phyloP scores from a whole-genome alignment of 2,329 filamentous ascomycete species.

The Rutstroemia sp. region DNA sequence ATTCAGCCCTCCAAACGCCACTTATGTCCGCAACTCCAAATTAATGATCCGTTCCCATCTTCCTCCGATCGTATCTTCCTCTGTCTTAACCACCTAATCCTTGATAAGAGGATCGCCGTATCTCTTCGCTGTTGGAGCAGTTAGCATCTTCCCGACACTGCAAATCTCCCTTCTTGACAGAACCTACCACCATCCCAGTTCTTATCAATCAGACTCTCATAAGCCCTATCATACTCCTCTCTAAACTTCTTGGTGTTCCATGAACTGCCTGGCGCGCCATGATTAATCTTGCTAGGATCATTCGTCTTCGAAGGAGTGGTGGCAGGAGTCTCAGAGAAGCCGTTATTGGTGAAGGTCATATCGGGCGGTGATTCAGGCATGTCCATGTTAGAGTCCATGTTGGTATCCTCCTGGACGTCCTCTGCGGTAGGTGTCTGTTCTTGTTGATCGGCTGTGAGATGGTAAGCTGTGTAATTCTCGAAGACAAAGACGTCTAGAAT shows the following conservation, averaged over 20 bases:
- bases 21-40: too few relatives aligned
- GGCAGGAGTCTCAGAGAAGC: neutral
- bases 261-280: slow-evolving; percentile 38
- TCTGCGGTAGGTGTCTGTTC: neutral
- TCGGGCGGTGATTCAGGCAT: slow-evolving; percentile 24
- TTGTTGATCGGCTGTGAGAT: neutral
- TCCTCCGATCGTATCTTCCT: too few relatives aligned
- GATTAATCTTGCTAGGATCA: slow-evolving; percentile 17
- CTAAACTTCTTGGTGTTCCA: slow-evolving; percentile 50
- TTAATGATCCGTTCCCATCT: too few relatives aligned
- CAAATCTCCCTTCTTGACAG: neutral
- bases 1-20: too few relatives aligned
- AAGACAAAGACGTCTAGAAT: neutral
- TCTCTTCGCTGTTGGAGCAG: neutral
- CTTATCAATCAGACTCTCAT: slow-evolving; percentile 42
- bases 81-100: neutral
- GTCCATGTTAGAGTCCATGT: slow-evolving; percentile 19
- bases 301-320: slow-evolving; percentile 8
- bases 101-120: slow-evolving; percentile 4
- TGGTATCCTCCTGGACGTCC: slow-evolving; percentile 1
- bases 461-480: neutral
- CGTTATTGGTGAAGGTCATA: neutral
- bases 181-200: slow-evolving; percentile 41
- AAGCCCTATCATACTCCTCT: slow-evolving; percentile 45
- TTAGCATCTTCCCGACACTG: neutral